Conservation (phyloP, 2,329 filamentous ascomycete genomes). For the Cordyceps militaris region DNA sequence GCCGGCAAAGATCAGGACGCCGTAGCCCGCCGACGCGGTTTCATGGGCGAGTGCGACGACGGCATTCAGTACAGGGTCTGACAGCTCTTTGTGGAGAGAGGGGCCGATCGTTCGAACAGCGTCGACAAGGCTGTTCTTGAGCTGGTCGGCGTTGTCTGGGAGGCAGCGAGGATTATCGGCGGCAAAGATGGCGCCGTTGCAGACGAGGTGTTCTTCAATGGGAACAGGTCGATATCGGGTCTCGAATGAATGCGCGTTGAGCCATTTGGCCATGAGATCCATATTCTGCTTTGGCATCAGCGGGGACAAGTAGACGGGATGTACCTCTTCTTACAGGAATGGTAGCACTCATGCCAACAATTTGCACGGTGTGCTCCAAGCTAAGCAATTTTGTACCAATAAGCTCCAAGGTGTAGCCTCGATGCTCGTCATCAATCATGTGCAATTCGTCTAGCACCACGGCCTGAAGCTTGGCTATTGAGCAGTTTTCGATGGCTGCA, state of each 20-base stretch:
- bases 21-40: constrained; percentile 60
- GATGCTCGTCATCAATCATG: constrained; percentile 70
- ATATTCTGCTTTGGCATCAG: constrained; percentile 50
- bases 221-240: constrained; percentile 70
- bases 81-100: constrained; percentile 55
- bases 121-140: constrained; percentile 30
- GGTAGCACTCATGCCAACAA: constrained; percentile 75
- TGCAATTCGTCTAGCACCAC: constrained; percentile 75
- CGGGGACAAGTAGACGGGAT: not conserved
- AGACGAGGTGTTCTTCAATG: constrained; percentile 67
- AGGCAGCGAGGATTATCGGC: constrained; percentile 48
- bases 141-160: constrained; percentile 49
- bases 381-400: constrained; percentile 67
- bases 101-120: constrained; percentile 42
- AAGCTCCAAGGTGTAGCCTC: constrained; percentile 68
- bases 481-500: constrained; percentile 63
- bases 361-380: constrained; percentile 59
- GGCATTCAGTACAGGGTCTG: constrained; percentile 59
- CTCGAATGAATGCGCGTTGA: constrained; percentile 63
- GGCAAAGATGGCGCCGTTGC: constrained; percentile 60
- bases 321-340: constrained; percentile 47
- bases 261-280: constrained; percentile 60
- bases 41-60: constrained; percentile 64
- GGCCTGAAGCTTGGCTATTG: constrained; percentile 54
- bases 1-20: constrained; percentile 66